These are phyloP conservation scores for Akebia trifoliata DNA, from an alignment of 164 flowering plant species.

Conservation along the genomic window DNA sequence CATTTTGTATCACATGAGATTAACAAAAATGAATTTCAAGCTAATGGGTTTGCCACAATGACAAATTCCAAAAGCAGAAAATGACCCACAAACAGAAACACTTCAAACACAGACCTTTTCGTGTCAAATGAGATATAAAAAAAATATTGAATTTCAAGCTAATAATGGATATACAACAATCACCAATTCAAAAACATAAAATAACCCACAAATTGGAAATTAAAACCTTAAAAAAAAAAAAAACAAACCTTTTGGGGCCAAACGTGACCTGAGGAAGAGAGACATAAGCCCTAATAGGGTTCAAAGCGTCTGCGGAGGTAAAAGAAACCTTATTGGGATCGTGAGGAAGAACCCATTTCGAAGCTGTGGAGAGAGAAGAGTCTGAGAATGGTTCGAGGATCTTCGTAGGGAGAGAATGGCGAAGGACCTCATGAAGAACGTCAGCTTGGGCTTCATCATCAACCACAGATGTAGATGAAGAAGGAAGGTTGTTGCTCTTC, in stretches of 20 bases:
- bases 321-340: constrained; percentile 19
- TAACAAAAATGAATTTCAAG: too few species aligned
- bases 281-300: constrained; percentile 65
- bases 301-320: constrained; percentile 47
- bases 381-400: constrained; percentile 26
- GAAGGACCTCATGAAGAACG: constrained; percentile 76
- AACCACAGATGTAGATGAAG: constrained; percentile 3
- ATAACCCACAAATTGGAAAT: not conserved
- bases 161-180: too few species aligned
- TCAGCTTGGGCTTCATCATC: constrained; percentile 41
- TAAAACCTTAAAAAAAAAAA: not conserved
- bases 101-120: constrained; percentile 30
- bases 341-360: constrained; percentile 55
- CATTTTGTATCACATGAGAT: not conserved
- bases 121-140: constrained; percentile 84
- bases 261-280: constrained; percentile 86
- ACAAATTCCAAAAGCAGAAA: not conserved
- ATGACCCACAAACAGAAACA: not conserved
- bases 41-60: not conserved
- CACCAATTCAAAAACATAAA: not conserved
- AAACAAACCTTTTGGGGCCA: constrained; percentile 55
- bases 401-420: constrained; percentile 68
- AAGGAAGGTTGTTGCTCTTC: constrained; percentile 13
- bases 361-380: constrained; percentile 34
- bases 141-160: too few species aligned